These are phyloP conservation scores for Echinochloa phyllopogon DNA, from an alignment of 176 grass and related monocot genomes.

Conservation along the genomic window DNA sequence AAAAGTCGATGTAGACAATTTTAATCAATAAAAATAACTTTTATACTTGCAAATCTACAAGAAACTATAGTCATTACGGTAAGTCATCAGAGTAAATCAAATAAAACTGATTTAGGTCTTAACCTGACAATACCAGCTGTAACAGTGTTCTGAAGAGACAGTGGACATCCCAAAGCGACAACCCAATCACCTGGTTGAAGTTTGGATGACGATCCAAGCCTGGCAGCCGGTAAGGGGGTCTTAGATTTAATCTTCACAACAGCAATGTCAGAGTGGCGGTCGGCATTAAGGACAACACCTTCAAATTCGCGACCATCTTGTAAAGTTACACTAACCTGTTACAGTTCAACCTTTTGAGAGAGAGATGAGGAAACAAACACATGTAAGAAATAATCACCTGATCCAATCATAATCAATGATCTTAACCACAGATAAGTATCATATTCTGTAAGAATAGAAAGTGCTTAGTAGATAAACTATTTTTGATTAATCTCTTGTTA, in stretches of 20 bases:
- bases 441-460: conserved; percentile 4
- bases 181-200: conserved; percentile 82
- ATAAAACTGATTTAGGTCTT: conserved; percentile 23
- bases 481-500: neutral
- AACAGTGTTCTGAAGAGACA: conserved; percentile 88
- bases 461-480: neutral
- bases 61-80: conserved; percentile 6
- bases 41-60: conserved; percentile 8
- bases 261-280: conserved; percentile 69
- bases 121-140: conserved; percentile 97
- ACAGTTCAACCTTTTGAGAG: conserved; percentile 32
- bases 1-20: conserved; percentile 3
- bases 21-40: conserved; percentile 35
- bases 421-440: neutral
- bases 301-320: conserved; percentile 85
- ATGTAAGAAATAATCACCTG: neutral
- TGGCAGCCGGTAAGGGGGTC: conserved; percentile 78
- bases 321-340: conserved; percentile 82
- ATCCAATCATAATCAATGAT: conserved; percentile 15
- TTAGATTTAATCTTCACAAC: conserved; percentile 86
- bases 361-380: conserved; percentile 27
- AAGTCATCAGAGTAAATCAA: conserved; percentile 21
- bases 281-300: conserved; percentile 64
- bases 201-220: conserved; percentile 68
- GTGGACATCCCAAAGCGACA: conserved; percentile 76